Conservation (phyloP, 768 basidiomycete genomes). For the Boletus vinaceobasis region DNA sequence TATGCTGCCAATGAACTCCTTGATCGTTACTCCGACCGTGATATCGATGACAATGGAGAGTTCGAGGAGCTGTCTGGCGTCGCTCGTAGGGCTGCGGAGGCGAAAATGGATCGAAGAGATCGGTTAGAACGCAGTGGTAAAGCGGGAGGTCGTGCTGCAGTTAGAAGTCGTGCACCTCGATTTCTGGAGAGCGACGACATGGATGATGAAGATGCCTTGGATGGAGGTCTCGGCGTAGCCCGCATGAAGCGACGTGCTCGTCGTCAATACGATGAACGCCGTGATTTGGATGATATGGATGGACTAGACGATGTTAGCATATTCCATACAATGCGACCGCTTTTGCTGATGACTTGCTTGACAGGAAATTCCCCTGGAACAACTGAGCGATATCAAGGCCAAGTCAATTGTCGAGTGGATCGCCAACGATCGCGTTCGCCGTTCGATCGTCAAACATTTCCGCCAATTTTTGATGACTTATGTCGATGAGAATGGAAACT, state of each 20-base stretch:
- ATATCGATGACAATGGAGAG: constrained; percentile 79
- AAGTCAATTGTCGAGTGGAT: constrained; percentile 99
- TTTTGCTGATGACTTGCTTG: constrained; percentile 14
- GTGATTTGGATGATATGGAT: constrained; percentile 87
- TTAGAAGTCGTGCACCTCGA: constrained; percentile 77
- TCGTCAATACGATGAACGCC: constrained; percentile 90
- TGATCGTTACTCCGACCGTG: constrained; percentile 85
- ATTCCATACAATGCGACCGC: not conserved
- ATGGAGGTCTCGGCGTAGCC: constrained; percentile 58
- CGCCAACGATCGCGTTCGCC: constrained; percentile 83
- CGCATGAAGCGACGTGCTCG: constrained; percentile 81
- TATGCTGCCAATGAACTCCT: constrained; percentile 80
- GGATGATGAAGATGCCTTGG: constrained; percentile 72
- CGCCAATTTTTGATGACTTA: constrained; percentile 94
- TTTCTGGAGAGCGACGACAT: constrained; percentile 83
- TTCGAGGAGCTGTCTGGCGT: constrained; percentile 63
- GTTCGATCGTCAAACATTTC: constrained; percentile 90
- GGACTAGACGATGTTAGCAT: constrained; percentile 77
- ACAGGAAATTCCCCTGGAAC: constrained; percentile 91
- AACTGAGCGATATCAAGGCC: constrained; percentile 96
- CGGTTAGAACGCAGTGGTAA: constrained; percentile 63
- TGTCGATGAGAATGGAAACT: constrained; percentile 85
- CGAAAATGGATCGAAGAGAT: constrained; percentile 86
- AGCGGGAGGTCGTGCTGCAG: constrained; percentile 69
- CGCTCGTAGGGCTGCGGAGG: constrained; percentile 79